Conservation (phyloP, 306 rosid genomes). For the Rosa lucieae region DNA sequence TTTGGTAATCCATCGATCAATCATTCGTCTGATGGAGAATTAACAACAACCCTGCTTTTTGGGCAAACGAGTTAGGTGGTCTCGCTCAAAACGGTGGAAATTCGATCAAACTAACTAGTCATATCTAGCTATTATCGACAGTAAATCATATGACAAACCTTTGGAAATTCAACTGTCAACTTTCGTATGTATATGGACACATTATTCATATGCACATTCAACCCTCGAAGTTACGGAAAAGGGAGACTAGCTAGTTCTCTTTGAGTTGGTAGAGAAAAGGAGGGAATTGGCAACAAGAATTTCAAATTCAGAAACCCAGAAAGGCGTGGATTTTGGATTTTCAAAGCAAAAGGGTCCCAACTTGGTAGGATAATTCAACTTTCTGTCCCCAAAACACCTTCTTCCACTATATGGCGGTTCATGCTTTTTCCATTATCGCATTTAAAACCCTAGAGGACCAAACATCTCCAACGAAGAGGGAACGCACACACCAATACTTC, state of each 20-base stretch:
- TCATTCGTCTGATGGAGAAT: conserved; percentile 18
- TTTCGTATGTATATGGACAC: conserved; percentile 3
- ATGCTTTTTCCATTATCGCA: conserved; percentile 3
- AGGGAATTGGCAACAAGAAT: conserved; percentile 7
- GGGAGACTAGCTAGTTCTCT: conserved; percentile 11
- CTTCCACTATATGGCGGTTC: conserved; percentile 16
- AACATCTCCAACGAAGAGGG: conserved; percentile 14
- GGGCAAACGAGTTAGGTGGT: not conserved
- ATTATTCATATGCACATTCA: conserved; percentile 18
- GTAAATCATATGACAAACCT: conserved; percentile 10
- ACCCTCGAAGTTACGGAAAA: conserved; percentile 32
- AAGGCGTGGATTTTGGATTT: conserved; percentile 1
- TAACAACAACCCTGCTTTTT: conserved; percentile 12
- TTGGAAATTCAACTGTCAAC: conserved; percentile 37
- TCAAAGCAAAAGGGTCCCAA: conserved; percentile 41
- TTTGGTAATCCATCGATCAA: conserved; percentile 14
- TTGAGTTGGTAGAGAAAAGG: conserved; percentile 40
- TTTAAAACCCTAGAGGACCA: not conserved
- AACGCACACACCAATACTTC: not conserved
- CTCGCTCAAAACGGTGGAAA: conserved; percentile 25
- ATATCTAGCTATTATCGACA: conserved; percentile 10
- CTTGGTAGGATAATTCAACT: not conserved
- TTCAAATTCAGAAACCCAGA: conserved; percentile 30
- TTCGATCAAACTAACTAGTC: not conserved
- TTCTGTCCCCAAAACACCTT: conserved; percentile 20